Evolutionary conservation across 2,329 filamentous ascomycete genomes (phyloP), one percentile per base, ranked within the genome.

Genomic region (Venturia nashicola): DNA sequence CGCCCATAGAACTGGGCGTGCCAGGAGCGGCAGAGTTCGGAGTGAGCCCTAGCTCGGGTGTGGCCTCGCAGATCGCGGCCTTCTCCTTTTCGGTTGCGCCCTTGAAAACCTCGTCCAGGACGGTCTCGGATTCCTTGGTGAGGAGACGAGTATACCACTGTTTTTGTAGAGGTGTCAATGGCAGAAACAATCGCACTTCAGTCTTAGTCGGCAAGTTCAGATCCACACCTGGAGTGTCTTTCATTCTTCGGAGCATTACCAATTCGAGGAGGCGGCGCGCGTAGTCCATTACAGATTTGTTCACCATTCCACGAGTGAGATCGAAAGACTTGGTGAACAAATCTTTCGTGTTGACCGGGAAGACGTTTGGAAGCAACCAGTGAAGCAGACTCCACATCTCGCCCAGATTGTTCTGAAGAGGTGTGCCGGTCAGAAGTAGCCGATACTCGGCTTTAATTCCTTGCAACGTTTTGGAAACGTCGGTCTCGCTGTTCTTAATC

Each of bases 351-450:
- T 85, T 83, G 63, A 80, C 83, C 32, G 84, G 83, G 20, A 88
- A 75, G 20, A 86, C 75, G 14, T 84, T 84, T 20, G 86, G 86
- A 68, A 88, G 88, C 67, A 88, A 83, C 67, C 88, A 83, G 68
- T 88, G 86, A 32, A 87, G 84, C 69, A 86, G 86, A 8, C 82
- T 82, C 70, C 82, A 87, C 72, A 88, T 88, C 67, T 88, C 86
- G 62, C 79, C 80, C 39, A 88, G 73, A 67, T 88, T 85, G 65
- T 88, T 88, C 70, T 88, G 86, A 20, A 88, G 81, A 0, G 86
- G 86, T 0, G 86, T 88, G 0, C 86, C 86, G 1, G 85, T 86
- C 4, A 88, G 74, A 64, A 88, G 86, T 64, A 88, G 76, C 60
- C 85, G 77, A 65, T 83, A 78, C 59, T 82, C 76, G 1, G 85